Base-by-base conservation (phyloP, 2,329 filamentous ascomycete genomes). In the Penicillium sp. region DNA sequence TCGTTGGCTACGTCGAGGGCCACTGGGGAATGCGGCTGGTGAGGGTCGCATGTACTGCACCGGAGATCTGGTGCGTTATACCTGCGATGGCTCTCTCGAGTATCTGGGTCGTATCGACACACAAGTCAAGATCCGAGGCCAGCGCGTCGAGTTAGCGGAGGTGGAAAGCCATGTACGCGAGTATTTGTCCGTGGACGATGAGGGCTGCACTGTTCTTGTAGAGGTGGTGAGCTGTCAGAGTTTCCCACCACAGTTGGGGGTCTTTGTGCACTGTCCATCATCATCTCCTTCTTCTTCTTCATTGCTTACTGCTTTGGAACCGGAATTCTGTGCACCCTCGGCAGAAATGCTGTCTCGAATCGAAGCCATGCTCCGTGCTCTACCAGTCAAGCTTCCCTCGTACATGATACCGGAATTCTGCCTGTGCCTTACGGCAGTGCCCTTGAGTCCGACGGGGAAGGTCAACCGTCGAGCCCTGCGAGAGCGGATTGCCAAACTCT, bases 51-150 rank as follows among this genome's bases (percentile, higher is more conserved):
- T 51, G 10, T 51, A 33, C 49, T 10, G 30, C 12, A 51, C 49
- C 1, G 49, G 49, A 13, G 49, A 51, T 33, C 49, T 51, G 10
- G 49, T 51, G 10, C 49, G 49, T 17, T 51, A 30, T 51, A 28
- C 15, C 15, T 15, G 10, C 2, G 15, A 33, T 24, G 49, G 49
- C 2, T 30, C 24, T 13, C 49, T 51, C 10, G 49, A 30, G 4
- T 51, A 30, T 19, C 4, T 30, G 6, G 49, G 49, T 5, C 49
- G 49, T 17, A 33, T 15, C 5, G 49, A 33, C 15, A 51, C 49
- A 13, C 22, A 33, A 13, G 26, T 33, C 22, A 51, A 51, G 49
- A 51, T 51, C 8, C 49, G 49, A 7, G 49, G 49, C 26, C 49
- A 51, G 24, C 49, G 49, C 2, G 24, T 51, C 9, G 49, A 51